Conservation (phyloP, 768 basidiomycete genomes). For the Grammothele lineata region DNA sequence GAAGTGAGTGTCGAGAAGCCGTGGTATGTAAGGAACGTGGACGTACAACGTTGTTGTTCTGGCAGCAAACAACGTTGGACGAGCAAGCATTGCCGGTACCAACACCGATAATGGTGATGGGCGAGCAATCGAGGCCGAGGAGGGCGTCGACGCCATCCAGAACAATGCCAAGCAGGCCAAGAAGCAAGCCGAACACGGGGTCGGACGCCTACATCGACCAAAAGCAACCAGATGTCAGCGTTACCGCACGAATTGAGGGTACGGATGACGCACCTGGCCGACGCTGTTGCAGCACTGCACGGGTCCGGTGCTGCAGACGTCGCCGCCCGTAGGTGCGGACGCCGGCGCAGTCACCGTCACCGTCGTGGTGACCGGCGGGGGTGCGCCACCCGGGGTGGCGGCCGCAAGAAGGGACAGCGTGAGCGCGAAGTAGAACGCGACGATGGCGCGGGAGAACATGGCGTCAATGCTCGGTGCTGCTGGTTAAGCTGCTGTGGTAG, state of each 20-base stretch:
- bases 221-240: no score
- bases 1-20: background rate
- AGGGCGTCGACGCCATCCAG: slow-evolving; percentile 9
- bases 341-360: slow-evolving; percentile 9
- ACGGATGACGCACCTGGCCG: background rate
- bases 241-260: background rate
- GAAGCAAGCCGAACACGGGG: slow-evolving; percentile 1
- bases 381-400: slow-evolving; percentile 14
- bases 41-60: slow-evolving; percentile 14
- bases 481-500: slow-evolving; percentile 1
- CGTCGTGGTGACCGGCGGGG: slow-evolving; percentile 4
- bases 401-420: slow-evolving; percentile 16
- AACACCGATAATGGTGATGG: slow-evolving; percentile 12
- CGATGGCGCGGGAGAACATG: slow-evolving; percentile 13
- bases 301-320: slow-evolving; percentile 11
- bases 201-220: slow-evolving; percentile 1
- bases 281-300: slow-evolving; percentile 14
- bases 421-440: slow-evolving; percentile 4
- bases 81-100: slow-evolving; percentile 2
- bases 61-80: slow-evolving; percentile 9
- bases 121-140: slow-evolving; percentile 16
- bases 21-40: no score
- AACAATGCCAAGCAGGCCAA: slow-evolving; percentile 14
- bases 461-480: background rate
- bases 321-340: background rate